A percentile compares a stretch with the other conserved stretches of the same genome.
Conservation (phyloP, 208 protist genomes). For the Leishmania tarentolae region DNA sequence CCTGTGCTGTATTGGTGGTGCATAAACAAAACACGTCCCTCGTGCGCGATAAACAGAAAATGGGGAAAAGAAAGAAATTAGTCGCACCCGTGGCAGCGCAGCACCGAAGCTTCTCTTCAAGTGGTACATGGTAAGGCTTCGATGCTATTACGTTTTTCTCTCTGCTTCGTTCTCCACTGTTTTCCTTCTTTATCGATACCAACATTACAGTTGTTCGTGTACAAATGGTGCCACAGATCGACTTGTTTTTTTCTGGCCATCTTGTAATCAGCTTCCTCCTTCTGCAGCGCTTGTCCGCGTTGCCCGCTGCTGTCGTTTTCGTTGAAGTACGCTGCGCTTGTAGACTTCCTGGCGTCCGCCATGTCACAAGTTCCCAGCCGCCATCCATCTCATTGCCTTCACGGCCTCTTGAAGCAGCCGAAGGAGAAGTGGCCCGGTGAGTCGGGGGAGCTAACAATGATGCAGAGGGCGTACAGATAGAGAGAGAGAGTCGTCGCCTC, state of each 20-base stretch:
- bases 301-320: background rate
- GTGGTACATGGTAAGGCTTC: background rate
- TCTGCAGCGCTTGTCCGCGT: background rate
- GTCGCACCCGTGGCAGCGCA: background rate
- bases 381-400: background rate
- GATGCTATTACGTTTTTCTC: background rate
- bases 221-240: background rate
- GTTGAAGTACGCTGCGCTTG: background rate
- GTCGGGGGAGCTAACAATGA: background rate
- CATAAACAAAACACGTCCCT: background rate
- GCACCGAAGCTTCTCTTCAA: background rate
- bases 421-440: background rate
- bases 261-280: background rate
- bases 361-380: background rate
- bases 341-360: background rate
- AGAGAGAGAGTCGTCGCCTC: background rate
- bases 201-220: background rate
- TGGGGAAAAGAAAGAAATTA: background rate
- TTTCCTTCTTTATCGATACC: background rate
- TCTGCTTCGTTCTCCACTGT: background rate
- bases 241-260: background rate
- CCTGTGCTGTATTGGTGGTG: background rate
- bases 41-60: background rate
- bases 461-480: background rate
- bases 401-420: background rate